Evolutionary conservation across 768 basidiomycete genomes (phyloP).

Genomic region (Tulasnella sp.): DNA sequence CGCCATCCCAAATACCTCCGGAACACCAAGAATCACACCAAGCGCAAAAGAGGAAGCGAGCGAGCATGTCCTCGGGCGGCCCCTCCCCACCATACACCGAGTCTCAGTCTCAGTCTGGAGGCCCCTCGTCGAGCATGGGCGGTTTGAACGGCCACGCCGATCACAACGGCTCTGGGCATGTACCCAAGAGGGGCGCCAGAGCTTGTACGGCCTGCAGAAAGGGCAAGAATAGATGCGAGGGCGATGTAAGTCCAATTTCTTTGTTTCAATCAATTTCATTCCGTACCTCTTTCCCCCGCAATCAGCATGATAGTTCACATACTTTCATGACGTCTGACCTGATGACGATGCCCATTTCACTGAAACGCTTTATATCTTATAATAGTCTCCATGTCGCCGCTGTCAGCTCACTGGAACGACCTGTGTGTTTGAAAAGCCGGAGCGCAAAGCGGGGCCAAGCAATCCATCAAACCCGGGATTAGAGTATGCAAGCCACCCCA

Average conservation of each 20-base stretch:
- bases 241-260: conserved; percentile 52
- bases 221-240: conserved; percentile 89
- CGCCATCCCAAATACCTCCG: conserved; percentile 30
- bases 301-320: conserved; percentile 21
- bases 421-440: conserved; percentile 85
- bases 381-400: conserved; percentile 80
- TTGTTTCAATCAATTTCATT: neutral
- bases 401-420: conserved; percentile 72
- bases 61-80: conserved; percentile 10
- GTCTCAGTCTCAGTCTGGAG: neutral
- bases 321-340: conserved; percentile 22
- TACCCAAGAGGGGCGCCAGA: conserved; percentile 81
- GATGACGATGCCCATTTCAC: too few relatives aligned
- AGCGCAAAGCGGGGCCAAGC: conserved; percentile 58
- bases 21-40: conserved; percentile 5
- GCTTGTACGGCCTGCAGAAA: conserved; percentile 85
- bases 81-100: neutral
- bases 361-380: neutral
- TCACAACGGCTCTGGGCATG: conserved; percentile 35
- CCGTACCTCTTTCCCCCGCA: neutral
- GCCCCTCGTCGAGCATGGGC: neutral
- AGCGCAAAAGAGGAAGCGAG: conserved; percentile 16
- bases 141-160: conserved; percentile 6
- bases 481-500: conserved; percentile 39
- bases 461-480: conserved; percentile 42